Evolutionary conservation across 2,329 filamentous ascomycete species (phyloP).

Genomic region (Botrytis byssoidea): DNA sequence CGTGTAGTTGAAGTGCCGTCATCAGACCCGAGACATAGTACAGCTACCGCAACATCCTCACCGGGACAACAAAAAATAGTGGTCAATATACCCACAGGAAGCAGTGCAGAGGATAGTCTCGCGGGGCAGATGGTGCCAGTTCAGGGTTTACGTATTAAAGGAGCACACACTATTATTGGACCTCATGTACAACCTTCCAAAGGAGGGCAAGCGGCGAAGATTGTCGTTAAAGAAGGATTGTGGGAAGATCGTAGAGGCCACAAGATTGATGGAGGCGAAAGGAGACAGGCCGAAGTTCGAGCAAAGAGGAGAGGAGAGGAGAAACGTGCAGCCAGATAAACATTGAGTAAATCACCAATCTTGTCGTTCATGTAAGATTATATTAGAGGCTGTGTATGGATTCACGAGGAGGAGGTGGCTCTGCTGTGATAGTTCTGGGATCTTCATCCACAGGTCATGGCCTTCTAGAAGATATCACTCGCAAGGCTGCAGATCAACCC

Average conservation of each 20-base stretch:
- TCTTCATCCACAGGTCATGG: conserved; percentile 5
- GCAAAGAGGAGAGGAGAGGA: conserved; percentile 81
- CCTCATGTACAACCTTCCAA: conserved; percentile 70
- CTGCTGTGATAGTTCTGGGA: conserved; percentile 16
- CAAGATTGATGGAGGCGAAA: conserved; percentile 96
- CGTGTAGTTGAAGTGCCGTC: conserved; percentile 45
- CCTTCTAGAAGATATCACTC: not conserved
- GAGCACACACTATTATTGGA: conserved; percentile 69
- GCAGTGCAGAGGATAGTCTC: conserved; percentile 39
- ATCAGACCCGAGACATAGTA: conserved; percentile 29
- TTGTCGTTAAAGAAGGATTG: conserved; percentile 79
- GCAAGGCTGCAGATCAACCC: conserved; percentile 11
- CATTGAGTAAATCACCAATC: conserved; percentile 24
- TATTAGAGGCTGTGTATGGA: conserved; percentile 29
- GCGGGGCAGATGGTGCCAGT: conserved; percentile 52
- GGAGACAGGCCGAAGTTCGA: conserved; percentile 78
- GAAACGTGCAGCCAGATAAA: conserved; percentile 47
- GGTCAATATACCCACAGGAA: conserved; percentile 55
- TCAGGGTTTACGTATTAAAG: conserved; percentile 64
- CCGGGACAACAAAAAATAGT: conserved; percentile 54
- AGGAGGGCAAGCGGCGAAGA: conserved; percentile 60
- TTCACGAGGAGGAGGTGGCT: conserved; percentile 17
- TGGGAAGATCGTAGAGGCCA: conserved; percentile 86
- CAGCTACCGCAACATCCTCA: conserved; percentile 51
- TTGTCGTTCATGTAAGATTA: conserved; percentile 33